Evolutionary conservation across 2,329 filamentous ascomycete genomes (phyloP).

Genomic region (Penicillium sp.): DNA sequence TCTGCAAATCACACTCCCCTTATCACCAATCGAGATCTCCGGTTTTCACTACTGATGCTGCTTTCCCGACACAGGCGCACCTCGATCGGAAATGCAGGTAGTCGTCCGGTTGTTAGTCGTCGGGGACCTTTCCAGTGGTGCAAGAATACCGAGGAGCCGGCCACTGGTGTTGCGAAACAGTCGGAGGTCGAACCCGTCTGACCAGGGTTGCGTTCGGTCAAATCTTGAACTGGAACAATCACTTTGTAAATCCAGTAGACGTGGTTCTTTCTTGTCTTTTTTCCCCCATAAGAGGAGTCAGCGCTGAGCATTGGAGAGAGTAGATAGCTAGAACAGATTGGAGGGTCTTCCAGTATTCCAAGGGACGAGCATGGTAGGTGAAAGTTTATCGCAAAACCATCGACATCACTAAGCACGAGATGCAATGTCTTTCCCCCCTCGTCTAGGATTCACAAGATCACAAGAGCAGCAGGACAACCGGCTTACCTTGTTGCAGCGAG

Average conservation of each 20-base stretch:
- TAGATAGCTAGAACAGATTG: not conserved
- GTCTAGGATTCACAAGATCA: not conserved
- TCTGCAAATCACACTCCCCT: conserved; percentile 6
- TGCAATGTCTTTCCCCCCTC: not conserved
- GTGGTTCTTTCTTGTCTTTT: not conserved
- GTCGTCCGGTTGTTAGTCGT: conserved; percentile 4
- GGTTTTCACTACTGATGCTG: not conserved
- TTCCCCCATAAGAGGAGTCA: not conserved
- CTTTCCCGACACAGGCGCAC: conserved; percentile 4
- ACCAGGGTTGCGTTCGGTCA: conserved; percentile 18
- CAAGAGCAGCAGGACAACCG: conserved; percentile 4
- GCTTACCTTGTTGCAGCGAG: conserved; percentile 13
- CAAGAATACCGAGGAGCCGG: conserved; percentile 5
- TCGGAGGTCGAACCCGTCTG: conserved; percentile 21
- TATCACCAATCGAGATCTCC: conserved; percentile 4
- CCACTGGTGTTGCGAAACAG: conserved; percentile 23
- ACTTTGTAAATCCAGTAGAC: not conserved
- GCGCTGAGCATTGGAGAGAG: not conserved
- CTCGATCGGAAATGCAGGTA: conserved; percentile 13
- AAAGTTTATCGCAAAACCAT: not conserved
- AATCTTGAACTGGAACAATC: conserved; percentile 17
- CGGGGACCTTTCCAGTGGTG: not conserved
- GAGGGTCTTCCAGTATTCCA: too few species aligned
- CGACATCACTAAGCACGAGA: conserved; percentile 11
- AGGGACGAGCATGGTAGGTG: not conserved